These are phyloP conservation scores for Eutypella sp. DNA, from an alignment of 2,329 filamentous ascomycete genomes.

Conservation along the genomic window DNA sequence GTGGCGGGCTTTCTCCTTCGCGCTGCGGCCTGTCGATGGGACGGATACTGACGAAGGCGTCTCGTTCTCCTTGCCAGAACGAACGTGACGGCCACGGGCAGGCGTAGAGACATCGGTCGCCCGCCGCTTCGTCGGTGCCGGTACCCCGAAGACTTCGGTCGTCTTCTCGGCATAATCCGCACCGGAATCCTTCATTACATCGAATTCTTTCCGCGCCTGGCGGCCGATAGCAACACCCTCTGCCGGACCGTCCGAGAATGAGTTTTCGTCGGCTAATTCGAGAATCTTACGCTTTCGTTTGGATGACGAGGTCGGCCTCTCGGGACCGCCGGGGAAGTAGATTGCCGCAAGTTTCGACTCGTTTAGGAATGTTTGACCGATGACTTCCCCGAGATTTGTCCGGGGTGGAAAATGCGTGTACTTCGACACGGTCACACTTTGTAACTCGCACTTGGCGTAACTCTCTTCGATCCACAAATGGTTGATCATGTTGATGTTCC, in stretches of 20 bases:
- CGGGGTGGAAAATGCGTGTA: constrained; percentile 84
- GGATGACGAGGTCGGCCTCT: constrained; percentile 35
- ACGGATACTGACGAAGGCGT: constrained; percentile 61
- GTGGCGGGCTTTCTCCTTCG: constrained; percentile 78
- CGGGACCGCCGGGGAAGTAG: constrained; percentile 62
- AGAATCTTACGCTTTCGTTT: constrained; percentile 47
- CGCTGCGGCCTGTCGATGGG: constrained; percentile 73
- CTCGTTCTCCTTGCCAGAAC: constrained; percentile 74
- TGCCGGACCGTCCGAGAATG: constrained; percentile 40
- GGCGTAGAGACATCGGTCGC: constrained; percentile 46
- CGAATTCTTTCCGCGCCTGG: constrained; percentile 35
- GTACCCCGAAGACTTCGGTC: constrained; percentile 27
- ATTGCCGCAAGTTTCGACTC: constrained; percentile 54
- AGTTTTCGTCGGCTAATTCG: constrained; percentile 47
- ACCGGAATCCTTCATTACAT: constrained; percentile 40
- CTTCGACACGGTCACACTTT: constrained; percentile 64
- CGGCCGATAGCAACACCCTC: constrained; percentile 42
- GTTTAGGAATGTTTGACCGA: constrained; percentile 83
- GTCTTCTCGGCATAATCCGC: constrained; percentile 29
- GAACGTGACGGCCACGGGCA: constrained; percentile 41
- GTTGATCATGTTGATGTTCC: constrained; percentile 85
- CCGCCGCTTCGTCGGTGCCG: constrained; percentile 23
- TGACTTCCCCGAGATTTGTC: constrained; percentile 89
- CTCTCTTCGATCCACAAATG: constrained; percentile 98
- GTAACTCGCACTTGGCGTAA: constrained; percentile 80